These are phyloP conservation scores for Pseudocercospora musae DNA, from an alignment of 2,329 filamentous ascomycete genomes.

Conservation along the genomic window DNA sequence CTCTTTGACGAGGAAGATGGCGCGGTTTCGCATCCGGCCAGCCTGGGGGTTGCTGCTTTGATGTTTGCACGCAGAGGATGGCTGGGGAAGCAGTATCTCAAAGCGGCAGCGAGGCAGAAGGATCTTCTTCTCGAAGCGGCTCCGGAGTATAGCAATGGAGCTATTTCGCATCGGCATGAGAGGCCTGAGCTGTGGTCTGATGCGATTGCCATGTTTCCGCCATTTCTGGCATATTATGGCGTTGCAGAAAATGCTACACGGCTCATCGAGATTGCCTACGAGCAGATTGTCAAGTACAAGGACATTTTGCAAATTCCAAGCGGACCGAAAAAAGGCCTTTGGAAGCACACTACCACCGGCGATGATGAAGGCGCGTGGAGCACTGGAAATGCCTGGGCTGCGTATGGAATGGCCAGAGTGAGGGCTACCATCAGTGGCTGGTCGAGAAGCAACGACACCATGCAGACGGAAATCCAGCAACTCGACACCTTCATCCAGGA, in stretches of 20 bases:
- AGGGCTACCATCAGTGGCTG: slow-evolving; percentile 43
- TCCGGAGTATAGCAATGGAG: slow-evolving; percentile 45
- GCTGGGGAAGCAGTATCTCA: slow-evolving; percentile 30
- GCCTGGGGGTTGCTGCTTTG: slow-evolving; percentile 45
- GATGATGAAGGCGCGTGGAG: slow-evolving; percentile 45
- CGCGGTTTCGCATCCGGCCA: slow-evolving; percentile 45
- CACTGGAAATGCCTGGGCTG: slow-evolving; percentile 50
- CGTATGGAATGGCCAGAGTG: slow-evolving; percentile 47
- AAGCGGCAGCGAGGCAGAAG: slow-evolving; percentile 42
- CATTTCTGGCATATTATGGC: slow-evolving; percentile 48
- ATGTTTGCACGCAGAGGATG: slow-evolving; percentile 40
- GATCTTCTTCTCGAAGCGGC: slow-evolving; percentile 40
- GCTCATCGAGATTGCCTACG: slow-evolving; percentile 38
- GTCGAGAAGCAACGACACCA: slow-evolving; percentile 20
- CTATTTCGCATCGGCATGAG: slow-evolving; percentile 48
- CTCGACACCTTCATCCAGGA: slow-evolving; percentile 37
- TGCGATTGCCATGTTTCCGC: slow-evolving; percentile 51
- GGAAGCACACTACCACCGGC: slow-evolving; percentile 46
- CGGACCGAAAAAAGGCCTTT: slow-evolving; percentile 34
- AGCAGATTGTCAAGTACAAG: slow-evolving; percentile 43
- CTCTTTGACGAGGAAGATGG: slow-evolving; percentile 37
- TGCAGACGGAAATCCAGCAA: slow-evolving; percentile 22
- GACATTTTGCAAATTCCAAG: slow-evolving; percentile 37
- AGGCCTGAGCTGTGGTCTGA: slow-evolving; percentile 49
- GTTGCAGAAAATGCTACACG: slow-evolving; percentile 38